Base-by-base conservation (phyloP, 2,329 filamentous ascomycete genomes). In the Emericellopsis atlantica region DNA sequence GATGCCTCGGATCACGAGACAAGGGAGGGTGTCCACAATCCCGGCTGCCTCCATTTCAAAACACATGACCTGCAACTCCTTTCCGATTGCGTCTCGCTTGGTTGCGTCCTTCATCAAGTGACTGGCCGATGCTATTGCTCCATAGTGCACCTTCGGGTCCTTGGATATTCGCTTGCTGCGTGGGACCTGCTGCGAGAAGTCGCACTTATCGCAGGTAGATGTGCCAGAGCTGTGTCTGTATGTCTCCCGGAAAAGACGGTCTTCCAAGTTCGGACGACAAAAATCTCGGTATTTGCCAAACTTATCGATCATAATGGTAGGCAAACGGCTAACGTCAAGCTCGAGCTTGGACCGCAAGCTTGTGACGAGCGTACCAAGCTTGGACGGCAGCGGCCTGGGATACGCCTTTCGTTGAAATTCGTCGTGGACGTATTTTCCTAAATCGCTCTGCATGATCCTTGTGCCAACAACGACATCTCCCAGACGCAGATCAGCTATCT, bases 11-110 rank as follows among this genome's bases (percentile, higher is more conserved):
- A 65, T 57, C 0, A 55, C 48, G 1, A 63, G 36, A 32, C 55
- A 62, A 1, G 52, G 53, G 4, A 58, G 45, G 0, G 41, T 43
- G 6, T 47, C 44, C 39, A 48, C 46, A 1, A 55, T 24, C 1
- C 54, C 54, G 1, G 54, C 53, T 0, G 50, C 49, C 34, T 55
- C 54, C 54, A 55, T 57, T 39, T 56, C 54, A 23, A 57, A 49
- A 23, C 40, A 41, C 18, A 41, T n/a, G 11, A 41, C 22, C 3
- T 37, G 3, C 8, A 35, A 14, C 32, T 35, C 32, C n/a, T 21
- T 24, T 7, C 47, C 48, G 26, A 59, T 45, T 1, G 41, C 7
- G 37, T 65, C 59, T 15, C 62, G 47, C 3, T 45, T 43, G 2
- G 18, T 26, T 3, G 47, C 53, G 21, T 50, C 46, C 37, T 56